Evolutionary conservation across 805 yeast genomes (phyloP).

Genomic region (Wickerhamiella azyma): DNA sequence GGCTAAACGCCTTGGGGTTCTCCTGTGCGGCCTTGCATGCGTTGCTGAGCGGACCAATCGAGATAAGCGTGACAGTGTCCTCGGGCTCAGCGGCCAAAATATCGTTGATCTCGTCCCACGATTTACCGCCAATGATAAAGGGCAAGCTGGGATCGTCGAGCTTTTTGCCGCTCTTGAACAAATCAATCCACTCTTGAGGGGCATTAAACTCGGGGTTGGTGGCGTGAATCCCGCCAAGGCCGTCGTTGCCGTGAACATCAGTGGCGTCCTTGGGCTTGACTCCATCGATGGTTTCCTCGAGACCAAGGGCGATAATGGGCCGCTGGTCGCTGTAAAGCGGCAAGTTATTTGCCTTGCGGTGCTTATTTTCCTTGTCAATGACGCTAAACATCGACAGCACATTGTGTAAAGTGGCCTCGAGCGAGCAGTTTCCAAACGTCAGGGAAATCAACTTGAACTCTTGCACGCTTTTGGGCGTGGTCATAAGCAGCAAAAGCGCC

Average conservation of each 20-base stretch:
- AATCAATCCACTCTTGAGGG: conserved; percentile 20
- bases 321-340: conserved; percentile 20
- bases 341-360: conserved; percentile 17
- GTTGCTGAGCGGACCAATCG: conserved; percentile 31
- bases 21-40: conserved; percentile 29
- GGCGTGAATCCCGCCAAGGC: conserved; percentile 29
- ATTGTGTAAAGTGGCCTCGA: conserved; percentile 25
- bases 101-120: conserved; percentile 27
- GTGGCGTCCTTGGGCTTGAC: conserved; percentile 25
- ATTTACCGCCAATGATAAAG: conserved; percentile 20
- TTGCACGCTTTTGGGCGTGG: conserved; percentile 17
- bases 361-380: conserved; percentile 22
- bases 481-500: conserved; percentile 28
- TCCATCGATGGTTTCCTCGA: conserved; percentile 22
- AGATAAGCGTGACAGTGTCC: conserved; percentile 27
- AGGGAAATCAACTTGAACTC: conserved; percentile 25
- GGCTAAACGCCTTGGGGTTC: conserved; percentile 27
- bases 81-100: conserved; percentile 25
- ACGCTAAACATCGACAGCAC: conserved; percentile 26
- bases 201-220: conserved; percentile 26
- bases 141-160: conserved; percentile 16
- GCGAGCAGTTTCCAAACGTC: conserved; percentile 30
- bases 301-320: conserved; percentile 27
- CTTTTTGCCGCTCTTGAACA: conserved; percentile 15
- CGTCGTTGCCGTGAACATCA: conserved; percentile 31